Base-by-base conservation (phyloP, 345 rosid species). In the Brassica incana region DNA sequence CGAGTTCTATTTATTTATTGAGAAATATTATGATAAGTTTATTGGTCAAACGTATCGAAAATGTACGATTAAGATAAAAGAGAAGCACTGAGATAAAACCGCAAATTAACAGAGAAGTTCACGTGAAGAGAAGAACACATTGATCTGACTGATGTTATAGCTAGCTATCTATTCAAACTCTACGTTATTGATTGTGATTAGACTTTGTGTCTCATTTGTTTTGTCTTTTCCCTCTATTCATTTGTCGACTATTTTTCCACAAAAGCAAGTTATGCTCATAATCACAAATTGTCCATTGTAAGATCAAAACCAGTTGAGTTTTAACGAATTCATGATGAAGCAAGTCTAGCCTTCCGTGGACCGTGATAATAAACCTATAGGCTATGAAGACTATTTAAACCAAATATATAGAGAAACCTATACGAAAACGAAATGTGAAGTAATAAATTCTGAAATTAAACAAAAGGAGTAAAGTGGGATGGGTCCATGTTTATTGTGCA, bases 401-500 rank as follows among this genome's bases (percentile, higher is more conserved):
- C 33, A 77, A 15, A 29, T 23, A 8, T n/a, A 4, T 4, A 62
- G 7, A 20, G 56, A n/a, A n/a, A 52, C 20, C 59, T n/a, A 52
- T n/a, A 25, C 6, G 40, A 18, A 27, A 50, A 18, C 2, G 3
- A 16, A 29, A 66, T 6, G 38, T 1, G 2, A n/a, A 8, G 59
- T 52, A 16, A 60, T 43, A 66, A 66, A 66, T 72, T 16, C 59
- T 10, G 54, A 32, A n/a, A 58, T 29, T 3, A 11, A 71, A 11
- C 65, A 71, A 25, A 69, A 18, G 10, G 10, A 54, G 60, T 15
- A 14, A 54, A 16, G 60, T 67, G 70, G 43, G 20, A 73, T 79
- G 82, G 82, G 78, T 59, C 78, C 78, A 73, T 73, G 74, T 79
- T 73, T 45, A 73, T 73, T 69, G 60, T 67, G 82, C 82, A 79